Percentiles rank a stretch among this genome's conserved stretches.
These are phyloP conservation scores for Choanephora cucurbitarum DNA, from an alignment of 371 early-diverging fungal species.

Conservation along the genomic window DNA sequence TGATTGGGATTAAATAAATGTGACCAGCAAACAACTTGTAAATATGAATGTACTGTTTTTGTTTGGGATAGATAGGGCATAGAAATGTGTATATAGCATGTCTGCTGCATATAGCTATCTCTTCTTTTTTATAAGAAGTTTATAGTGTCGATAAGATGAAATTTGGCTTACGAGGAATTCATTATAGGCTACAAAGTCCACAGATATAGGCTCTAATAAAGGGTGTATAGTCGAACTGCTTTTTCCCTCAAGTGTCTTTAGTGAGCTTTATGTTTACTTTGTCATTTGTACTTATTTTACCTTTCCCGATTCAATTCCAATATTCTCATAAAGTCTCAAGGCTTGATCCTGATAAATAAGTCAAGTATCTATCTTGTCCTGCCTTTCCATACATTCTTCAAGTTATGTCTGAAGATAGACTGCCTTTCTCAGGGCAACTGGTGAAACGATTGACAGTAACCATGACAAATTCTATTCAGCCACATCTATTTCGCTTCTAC, in stretches of 20 bases:
- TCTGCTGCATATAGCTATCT: too few species aligned
- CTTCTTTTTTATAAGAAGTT: too few species aligned
- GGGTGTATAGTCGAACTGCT: constrained; percentile 24
- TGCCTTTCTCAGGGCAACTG: constrained; percentile 21
- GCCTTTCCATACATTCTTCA: constrained; percentile 1
- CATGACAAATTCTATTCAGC: constrained; percentile 6
- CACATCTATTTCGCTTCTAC: constrained; percentile 21
- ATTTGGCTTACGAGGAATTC: too few species aligned
- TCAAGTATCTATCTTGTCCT: constrained; percentile 24
- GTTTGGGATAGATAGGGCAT: not conserved
- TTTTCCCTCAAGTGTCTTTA: constrained; percentile 2
- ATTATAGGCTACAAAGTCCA: constrained; percentile 3
- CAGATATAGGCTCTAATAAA: constrained; percentile 28
- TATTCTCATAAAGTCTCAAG: constrained; percentile 19
- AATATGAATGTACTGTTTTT: not conserved
- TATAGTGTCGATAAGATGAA: too few species aligned
- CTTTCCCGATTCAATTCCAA: constrained; percentile 23
- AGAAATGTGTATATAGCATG: not conserved
- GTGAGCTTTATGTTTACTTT: too few species aligned
- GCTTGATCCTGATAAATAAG: constrained; percentile 23
- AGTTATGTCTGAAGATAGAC: not conserved
- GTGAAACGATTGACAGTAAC: constrained; percentile 17
- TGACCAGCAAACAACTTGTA: not conserved
- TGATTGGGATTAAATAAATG: constrained; percentile 39
- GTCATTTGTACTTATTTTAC: constrained; percentile 6